Evolutionary conservation across 2,329 filamentous ascomycete species (phyloP), one percentile per base, ranked within the genome.

Genomic region (Paecilomyces niveus): DNA sequence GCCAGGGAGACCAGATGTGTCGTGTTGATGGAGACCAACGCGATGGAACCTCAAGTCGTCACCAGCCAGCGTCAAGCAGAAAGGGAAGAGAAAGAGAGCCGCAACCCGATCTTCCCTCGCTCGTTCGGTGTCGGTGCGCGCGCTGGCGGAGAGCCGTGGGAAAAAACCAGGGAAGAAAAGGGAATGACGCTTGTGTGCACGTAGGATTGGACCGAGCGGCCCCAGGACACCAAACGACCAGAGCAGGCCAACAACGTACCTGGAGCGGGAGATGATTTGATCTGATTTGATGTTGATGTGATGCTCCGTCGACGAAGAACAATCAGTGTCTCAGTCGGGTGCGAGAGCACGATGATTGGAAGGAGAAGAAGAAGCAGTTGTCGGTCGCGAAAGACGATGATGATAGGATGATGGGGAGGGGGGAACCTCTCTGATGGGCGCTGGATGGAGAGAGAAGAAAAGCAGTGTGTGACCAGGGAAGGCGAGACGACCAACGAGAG

Each of bases 401-500:
- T 59, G 62, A 63, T 62, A 61, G 61, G 65, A 61, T 22, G 22
- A 22, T 22, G 22, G 58, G 61, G 39, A 51, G 21, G 56, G 15
- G 51, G 50, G 5, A 22, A 39, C 31, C 33, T 39, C 15, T 31
- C 50, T 39, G 53, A 21, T 33, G 22, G 15, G 54, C 39, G 11
- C 15, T 21, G 24, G 54, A 39, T 21, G 54, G 22, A 7, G 26
- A 29, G 26, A 29, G 2, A 24, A 18, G n/a, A 21, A 22, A n/a
- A 45, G 24, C 29, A 7, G 31, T 35, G 50, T 51, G 54, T 26
- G 54, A 60, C 60, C 66, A 68, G 67, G 65, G 63, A 22, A 67
- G 62, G 64, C 58, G 61, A 65, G 68, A 72, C 68, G 68, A 73
- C 72, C 72, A 74, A 74, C 72, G 72, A 74, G 72, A 73, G 66